Percentiles rank a stretch among this genome's conserved stretches.
These are phyloP conservation scores for Citrus maxima DNA, from an alignment of 345 rosid species.

Conservation along the genomic window DNA sequence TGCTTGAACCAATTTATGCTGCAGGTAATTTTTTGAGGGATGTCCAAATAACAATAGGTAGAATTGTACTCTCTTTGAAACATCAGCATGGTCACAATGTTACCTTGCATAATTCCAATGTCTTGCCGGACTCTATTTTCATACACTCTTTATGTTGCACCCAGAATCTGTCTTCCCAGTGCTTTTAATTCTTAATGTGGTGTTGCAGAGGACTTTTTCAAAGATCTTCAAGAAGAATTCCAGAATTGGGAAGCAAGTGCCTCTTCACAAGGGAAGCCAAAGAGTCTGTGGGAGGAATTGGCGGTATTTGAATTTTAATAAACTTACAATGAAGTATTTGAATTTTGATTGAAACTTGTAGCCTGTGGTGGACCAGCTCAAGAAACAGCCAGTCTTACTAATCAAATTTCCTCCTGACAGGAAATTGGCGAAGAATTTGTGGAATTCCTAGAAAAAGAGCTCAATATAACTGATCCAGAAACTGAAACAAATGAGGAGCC, in stretches of 20 bases:
- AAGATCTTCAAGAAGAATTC: slow-evolving; percentile 89
- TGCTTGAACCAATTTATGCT: slow-evolving; percentile 51
- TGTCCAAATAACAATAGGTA: slow-evolving; percentile 85
- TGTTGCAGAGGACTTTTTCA: slow-evolving; percentile 79
- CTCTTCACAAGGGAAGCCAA: slow-evolving; percentile 76
- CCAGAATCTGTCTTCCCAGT: background rate
- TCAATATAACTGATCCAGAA: slow-evolving; percentile 60
- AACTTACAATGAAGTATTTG: background rate
- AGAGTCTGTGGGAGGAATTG: slow-evolving; percentile 96
- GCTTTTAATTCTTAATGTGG: slow-evolving; percentile 15
- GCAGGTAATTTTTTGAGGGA: slow-evolving; percentile 95
- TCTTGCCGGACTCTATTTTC: slow-evolving; percentile 8
- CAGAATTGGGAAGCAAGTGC: slow-evolving; percentile 79
- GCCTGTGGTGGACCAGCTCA: background rate
- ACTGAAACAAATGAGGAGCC: slow-evolving; percentile 23
- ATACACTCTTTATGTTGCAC: slow-evolving; percentile 1
- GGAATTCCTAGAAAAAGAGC: slow-evolving; percentile 86
- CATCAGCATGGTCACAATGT: slow-evolving; percentile 20
- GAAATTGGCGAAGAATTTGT: slow-evolving; percentile 95
- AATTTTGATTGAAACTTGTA: background rate
- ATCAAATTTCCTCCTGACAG: slow-evolving; percentile 28
- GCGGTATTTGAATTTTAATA: slow-evolving; percentile 40
- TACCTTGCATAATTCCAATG: slow-evolving; percentile 4
- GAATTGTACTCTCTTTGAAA: slow-evolving; percentile 41
- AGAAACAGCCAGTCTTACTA: slow-evolving; percentile 4